Base-by-base conservation (phyloP, 1,139 yeast genomes). In the Scheffersomyces insectosa region DNA sequence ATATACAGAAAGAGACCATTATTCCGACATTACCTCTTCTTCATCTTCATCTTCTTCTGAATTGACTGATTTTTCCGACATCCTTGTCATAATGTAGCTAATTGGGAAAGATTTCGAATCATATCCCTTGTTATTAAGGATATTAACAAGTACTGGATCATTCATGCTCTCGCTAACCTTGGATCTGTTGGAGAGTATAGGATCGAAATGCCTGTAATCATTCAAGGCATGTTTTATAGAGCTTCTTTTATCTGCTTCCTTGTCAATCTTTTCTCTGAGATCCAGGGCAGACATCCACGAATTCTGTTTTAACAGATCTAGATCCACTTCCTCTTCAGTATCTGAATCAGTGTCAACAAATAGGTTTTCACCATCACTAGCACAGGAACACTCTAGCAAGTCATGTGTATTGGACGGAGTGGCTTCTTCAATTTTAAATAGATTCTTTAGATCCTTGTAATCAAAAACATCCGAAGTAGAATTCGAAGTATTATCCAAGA, bases 331-430 rank as follows among this genome's bases (percentile, higher is more conserved):
- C 27, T 50, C 54, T 4, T 46, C 41, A 3, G 52, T 47, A 20
- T 45, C 47, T 11, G 41, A 46, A 28, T 46, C 44, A 4, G 64
- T 65, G 14, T 59, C 67, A 15, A 38, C 47, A 9, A 30, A 32
- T 6, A 39, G 10, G 28, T 47, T 49, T 6, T 44, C 42, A 1
- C 83, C 84, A 11, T 58, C 57, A 0, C 89, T 88, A 1, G 51
- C 48, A 60, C 97, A 90, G 0, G 62, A 57, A 62, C 97, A 90
- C n/a, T 75, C 85, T 40, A 90, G 75, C 49, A 90, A 64, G 55
- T 87, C 96, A 65, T 93, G 97, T 0, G 98, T 93, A 53, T 87
- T 85, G 48, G 89, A 83, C 10, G 53, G 60, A 0, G 88, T 79
- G 2, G 70, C 66, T 3, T 57, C 60, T 41, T 75, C 66, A 2